Percentiles rank a stretch among this genome's conserved stretches.
Evolutionary conservation across 805 yeast species (phyloP).

Genomic region (Torulaspora indica): DNA sequence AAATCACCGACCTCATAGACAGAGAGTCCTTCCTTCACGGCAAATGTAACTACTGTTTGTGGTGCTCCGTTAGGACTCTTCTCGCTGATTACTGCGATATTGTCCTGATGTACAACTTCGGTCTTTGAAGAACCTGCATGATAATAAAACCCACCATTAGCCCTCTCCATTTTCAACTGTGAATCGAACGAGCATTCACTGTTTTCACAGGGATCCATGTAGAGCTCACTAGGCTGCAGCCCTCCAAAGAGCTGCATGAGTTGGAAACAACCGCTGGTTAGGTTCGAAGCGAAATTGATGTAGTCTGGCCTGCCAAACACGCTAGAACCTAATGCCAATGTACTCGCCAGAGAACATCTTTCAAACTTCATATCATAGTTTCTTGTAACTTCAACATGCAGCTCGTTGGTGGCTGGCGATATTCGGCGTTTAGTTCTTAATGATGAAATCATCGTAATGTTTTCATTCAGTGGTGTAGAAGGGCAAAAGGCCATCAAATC

Average conservation of each 20-base stretch:
- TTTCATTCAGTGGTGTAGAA: constrained; percentile 37
- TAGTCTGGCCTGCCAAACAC: constrained; percentile 27
- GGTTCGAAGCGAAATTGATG: constrained; percentile 36
- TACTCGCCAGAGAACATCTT: constrained; percentile 52
- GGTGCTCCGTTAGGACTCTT: constrained; percentile 3
- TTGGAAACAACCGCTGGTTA: constrained; percentile 48
- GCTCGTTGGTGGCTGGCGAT: constrained; percentile 25
- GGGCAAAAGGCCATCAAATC: constrained; percentile 45
- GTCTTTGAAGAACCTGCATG: constrained; percentile 3
- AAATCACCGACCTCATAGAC: constrained; percentile 2
- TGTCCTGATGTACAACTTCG: constrained; percentile 7
- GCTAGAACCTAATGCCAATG: constrained; percentile 46
- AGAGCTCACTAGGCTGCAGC: constrained; percentile 34
- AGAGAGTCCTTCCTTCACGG: constrained; percentile 7
- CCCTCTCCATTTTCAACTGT: constrained; percentile 21
- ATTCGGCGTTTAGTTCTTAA: constrained; percentile 17
- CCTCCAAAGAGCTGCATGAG: constrained; percentile 39
- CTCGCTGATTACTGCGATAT: constrained; percentile 3
- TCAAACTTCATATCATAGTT: constrained; percentile 44
- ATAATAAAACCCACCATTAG: constrained; percentile 20
- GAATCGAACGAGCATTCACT: constrained; percentile 19
- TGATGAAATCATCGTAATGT: constrained; percentile 20
- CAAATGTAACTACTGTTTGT: constrained; percentile 10
- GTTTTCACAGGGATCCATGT: constrained; percentile 18
- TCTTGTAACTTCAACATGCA: constrained; percentile 26